phyloP scores from a whole-genome alignment of 75 land plant species.

The Selaginella moellendorffii region DNA sequence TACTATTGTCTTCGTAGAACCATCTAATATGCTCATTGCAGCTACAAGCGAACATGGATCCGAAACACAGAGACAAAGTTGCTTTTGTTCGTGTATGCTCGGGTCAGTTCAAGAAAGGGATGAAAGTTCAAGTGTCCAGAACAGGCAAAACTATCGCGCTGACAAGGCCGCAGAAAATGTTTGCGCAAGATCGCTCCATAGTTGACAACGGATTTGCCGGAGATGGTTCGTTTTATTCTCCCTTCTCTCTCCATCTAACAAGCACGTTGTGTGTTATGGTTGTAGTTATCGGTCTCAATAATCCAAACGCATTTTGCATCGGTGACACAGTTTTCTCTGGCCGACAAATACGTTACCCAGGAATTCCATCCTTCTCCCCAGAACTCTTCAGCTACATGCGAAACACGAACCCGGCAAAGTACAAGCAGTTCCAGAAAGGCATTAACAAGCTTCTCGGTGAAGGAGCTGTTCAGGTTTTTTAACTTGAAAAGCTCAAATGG shows the following conservation, averaged over 20 bases:
- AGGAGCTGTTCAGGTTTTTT: conserved; percentile 42
- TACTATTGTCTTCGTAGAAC: not conserved
- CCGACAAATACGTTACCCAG: conserved; percentile 26
- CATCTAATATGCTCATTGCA: conserved; percentile 13
- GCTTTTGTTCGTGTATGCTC: conserved; percentile 46
- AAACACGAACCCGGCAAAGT: conserved; percentile 38
- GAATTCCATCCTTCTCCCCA: conserved; percentile 44
- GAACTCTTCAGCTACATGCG: conserved; percentile 34
- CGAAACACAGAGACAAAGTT: conserved; percentile 42
- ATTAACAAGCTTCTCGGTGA: conserved; percentile 33
- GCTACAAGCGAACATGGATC: conserved; percentile 49
- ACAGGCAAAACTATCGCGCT: conserved; percentile 33
- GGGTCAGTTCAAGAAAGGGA: conserved; percentile 37
- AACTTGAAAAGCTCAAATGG: conserved; percentile 2
- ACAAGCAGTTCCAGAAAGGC: conserved; percentile 41
- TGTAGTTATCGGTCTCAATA: conserved; percentile 40
- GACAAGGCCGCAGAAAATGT: conserved; percentile 44
- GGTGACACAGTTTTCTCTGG: conserved; percentile 39
- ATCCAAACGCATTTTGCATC: conserved; percentile 39
- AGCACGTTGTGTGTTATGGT: no score
- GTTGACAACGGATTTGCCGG: conserved; percentile 39
- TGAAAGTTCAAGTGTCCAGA: conserved; percentile 40
- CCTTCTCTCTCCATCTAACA: not conserved
- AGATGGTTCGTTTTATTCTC: conserved; percentile 22
- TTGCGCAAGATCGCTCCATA: conserved; percentile 35